Evolutionary conservation across 2,329 filamentous ascomycete genomes (phyloP), one percentile per base, ranked within the genome.

Genomic region (Mycogone perniciosa): DNA sequence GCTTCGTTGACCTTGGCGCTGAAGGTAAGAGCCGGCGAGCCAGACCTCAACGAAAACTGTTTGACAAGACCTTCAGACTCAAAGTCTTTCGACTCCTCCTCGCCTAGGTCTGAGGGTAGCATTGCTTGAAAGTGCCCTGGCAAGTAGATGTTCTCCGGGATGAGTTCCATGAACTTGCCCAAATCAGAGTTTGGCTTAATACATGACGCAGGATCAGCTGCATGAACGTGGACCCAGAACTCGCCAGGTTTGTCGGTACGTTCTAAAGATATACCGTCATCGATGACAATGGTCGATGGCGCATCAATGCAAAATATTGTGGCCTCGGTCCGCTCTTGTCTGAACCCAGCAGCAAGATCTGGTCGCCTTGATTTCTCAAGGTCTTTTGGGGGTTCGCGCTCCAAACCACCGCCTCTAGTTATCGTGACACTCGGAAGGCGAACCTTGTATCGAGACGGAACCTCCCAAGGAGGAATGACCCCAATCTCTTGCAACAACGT

Each of bases 191-290:
- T 71, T 13, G 80, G 79, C 20, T 70, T 60, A 55, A 93, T 81
- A 52, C 80, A 79, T 5, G 88, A 87, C 2, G 85, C 85, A 7
- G 88, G 88, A 60, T 93, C 89, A 10, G 89, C 88, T 39, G 87
- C 78, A 64, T 93, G 88, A 31, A 89, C 69, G 61, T 90, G 87
- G 31, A 92, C 72, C 88, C 88, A 93, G 60, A 80, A 81, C 57
- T 86, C 75, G 46, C 74, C 63, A 20, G 74, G 54, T 13, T 66
- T 70, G 4, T 72, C 67, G 1, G 84, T 77, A 42, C 67, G 64
- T 61, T 89, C 84, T 6, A 93, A 62, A 1, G 88, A 92, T 7
- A 95, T 69, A 1, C 84, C 88, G 62, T 95, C 88, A 58, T 95
- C 88, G 52, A 93, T 86, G 58, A 92, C 82, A 30, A 77, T 71